Evolutionary conservation across 345 rosid genomes (phyloP), one percentile per base, ranked within the genome.

Genomic region (Aegle marmelos): DNA sequence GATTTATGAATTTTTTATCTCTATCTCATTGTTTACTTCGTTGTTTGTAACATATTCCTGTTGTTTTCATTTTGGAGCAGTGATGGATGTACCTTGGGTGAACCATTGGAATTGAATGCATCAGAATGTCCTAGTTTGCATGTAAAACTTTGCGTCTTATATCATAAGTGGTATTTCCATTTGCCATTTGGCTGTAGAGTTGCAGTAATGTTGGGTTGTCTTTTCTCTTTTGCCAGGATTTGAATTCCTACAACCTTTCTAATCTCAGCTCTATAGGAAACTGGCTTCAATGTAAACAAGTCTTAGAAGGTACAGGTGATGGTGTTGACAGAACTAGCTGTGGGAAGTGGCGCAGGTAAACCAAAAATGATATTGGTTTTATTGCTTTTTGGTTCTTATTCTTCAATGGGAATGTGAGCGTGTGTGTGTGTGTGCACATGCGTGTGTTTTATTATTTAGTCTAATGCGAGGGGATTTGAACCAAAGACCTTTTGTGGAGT

Each of bases 281-380:
- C 67, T 94, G 98, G 99, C 99, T 97, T 75, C 98, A 93, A 56
- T 97, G 99, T 80, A 87, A 83, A 83, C 87, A 83, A 80, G 83
- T 83, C 37, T 60, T 84, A 57, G 89, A 87, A 66, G 85, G 79
- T 70, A 41, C 72, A 62, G 76, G 80, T 36, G 91, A 82, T 74
- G 85, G 78, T 75, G 69, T 17, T 19, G 82, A 82, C 74, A 92
- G 88, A 83, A 83, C 84, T 78, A 77, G 89, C 75, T 94, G 99
- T 80, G 99, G 99, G 77, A 97, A 97, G 84, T 94, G 99, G 99
- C 97, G 97, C 82, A 93, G 99, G 98, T 94, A 88, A 84, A 73
- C 73, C 27, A 17, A 48, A 70, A 75, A 25, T 71, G 16, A 68
- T 60, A 74, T 73, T 70, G 75, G 53, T 36, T 56, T n/a, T 68